Conservation (phyloP, 495 filamentous ascomycete genomes). For the Aspergillus steynii region DNA sequence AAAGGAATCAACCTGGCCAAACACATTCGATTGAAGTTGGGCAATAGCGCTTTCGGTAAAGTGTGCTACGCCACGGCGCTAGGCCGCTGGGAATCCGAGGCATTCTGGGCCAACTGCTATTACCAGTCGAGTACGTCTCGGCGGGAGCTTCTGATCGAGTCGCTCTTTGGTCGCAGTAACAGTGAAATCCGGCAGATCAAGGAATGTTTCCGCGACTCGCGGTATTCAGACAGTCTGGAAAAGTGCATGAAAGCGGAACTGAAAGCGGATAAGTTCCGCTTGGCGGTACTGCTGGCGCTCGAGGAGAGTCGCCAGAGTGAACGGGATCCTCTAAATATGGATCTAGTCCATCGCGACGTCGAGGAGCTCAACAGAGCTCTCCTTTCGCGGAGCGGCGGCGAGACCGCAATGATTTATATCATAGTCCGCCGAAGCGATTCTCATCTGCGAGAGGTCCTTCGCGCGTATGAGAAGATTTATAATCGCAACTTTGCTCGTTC, state of each 20-base stretch:
- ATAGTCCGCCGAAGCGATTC: conserved; percentile 75
- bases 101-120: conserved; percentile 98
- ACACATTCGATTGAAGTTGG: conserved; percentile 78
- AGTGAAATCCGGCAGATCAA: conserved; percentile 88
- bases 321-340: conserved; percentile 52
- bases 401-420: conserved; percentile 87
- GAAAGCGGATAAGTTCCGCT: conserved; percentile 91
- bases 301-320: conserved; percentile 85
- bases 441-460: conserved; percentile 79
- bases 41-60: conserved; percentile 79
- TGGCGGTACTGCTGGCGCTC: conserved; percentile 80
- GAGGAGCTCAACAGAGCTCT: conserved; percentile 69
- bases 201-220: conserved; percentile 86
- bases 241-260: conserved; percentile 89
- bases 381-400: conserved; percentile 74
- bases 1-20: conserved; percentile 95
- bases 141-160: conserved; percentile 88
- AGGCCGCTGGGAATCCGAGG: conserved; percentile 89
- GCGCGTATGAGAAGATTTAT: conserved; percentile 68
- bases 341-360: conserved; percentile 69
- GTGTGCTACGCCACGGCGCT: conserved; percentile 87
- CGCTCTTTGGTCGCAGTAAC: conserved; percentile 85
- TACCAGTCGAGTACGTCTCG: conserved; percentile 87
- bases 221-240: conserved; percentile 79
- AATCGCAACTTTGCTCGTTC: conserved; percentile 80